Conservation (phyloP, 2,329 filamentous ascomycete genomes). For the Aspergillus tubingensis region DNA sequence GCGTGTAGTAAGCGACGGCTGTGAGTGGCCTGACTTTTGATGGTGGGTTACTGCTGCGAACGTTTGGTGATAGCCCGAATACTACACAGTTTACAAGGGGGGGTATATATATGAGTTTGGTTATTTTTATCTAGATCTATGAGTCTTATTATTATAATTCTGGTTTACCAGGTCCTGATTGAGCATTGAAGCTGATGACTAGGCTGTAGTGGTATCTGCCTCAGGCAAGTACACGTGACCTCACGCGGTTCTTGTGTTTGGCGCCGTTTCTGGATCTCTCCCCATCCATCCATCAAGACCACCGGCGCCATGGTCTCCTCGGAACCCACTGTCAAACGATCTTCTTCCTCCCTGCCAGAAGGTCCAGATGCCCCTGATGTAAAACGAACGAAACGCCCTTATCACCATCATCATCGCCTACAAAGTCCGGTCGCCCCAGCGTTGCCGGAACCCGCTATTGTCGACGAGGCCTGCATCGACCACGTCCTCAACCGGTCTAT, state of each 20-base stretch:
- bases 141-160: too few relatives aligned
- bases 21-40: constrained; percentile 37
- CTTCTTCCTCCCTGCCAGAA: constrained; percentile 27
- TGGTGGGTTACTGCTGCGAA: neutral
- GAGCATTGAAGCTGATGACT: neutral
- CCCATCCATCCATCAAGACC: constrained; percentile 9
- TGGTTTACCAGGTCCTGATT: too few relatives aligned
- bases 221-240: constrained; percentile 31
- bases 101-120: too few relatives aligned
- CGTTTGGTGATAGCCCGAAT: neutral
- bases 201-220: constrained; percentile 3
- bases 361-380: constrained; percentile 19
- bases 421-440: constrained; percentile 34
- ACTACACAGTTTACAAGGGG: too few relatives aligned
- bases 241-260: constrained; percentile 14
- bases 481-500: constrained; percentile 59
- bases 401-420: constrained; percentile 47
- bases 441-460: constrained; percentile 43
- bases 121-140: too few relatives aligned
- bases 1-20: constrained; percentile 38
- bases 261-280: constrained; percentile 16
- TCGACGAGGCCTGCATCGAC: constrained; percentile 57
- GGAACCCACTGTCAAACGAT: constrained; percentile 36
- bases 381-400: constrained; percentile 42
- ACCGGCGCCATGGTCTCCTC: constrained; percentile 34